A percentile compares a stretch with the other conserved stretches of the same genome.
Evolutionary conservation across 305 asterid species (phyloP).

Genomic region (Ilex paraguariensis): DNA sequence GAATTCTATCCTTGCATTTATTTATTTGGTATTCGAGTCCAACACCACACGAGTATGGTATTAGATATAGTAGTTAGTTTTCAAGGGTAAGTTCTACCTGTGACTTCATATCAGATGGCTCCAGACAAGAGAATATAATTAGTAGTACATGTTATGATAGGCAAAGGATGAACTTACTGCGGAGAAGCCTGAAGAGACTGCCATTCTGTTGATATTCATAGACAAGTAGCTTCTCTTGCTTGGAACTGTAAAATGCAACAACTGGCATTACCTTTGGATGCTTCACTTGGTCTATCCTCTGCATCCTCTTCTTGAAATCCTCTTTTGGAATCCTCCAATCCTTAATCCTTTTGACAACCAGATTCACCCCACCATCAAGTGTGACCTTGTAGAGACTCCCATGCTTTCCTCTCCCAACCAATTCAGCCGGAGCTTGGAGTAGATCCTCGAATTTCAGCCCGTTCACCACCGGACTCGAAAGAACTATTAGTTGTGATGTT

Average conservation of each 20-base stretch:
- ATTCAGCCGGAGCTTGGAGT: conserved; percentile 65
- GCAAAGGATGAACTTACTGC: conserved; percentile 31
- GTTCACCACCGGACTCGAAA: conserved; percentile 32
- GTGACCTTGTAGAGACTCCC: conserved; percentile 67
- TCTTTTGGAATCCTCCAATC: conserved; percentile 55
- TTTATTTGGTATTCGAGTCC: too few relatives aligned
- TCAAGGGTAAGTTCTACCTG: too few relatives aligned
- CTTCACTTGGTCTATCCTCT: conserved; percentile 38
- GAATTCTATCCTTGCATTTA: too few relatives aligned
- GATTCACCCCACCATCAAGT: conserved; percentile 21
- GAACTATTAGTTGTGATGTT: conserved; percentile 39
- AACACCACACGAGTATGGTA: too few relatives aligned
- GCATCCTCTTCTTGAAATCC: conserved; percentile 55
- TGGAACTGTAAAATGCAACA: conserved; percentile 64
- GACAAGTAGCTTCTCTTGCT: conserved; percentile 62
- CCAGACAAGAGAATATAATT: too few relatives aligned
- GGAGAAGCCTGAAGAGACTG: conserved; percentile 57
- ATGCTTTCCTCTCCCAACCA: conserved; percentile 51
- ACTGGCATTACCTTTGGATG: conserved; percentile 55
- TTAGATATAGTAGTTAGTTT: too few relatives aligned
- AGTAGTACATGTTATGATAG: neutral
- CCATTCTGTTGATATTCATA: conserved; percentile 66
- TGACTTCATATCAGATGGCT: too few relatives aligned
- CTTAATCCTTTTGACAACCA: conserved; percentile 68
- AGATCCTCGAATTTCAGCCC: conserved; percentile 64